phyloP scores from a whole-genome alignment of 106 monocot species.

The Allium sativum region DNA sequence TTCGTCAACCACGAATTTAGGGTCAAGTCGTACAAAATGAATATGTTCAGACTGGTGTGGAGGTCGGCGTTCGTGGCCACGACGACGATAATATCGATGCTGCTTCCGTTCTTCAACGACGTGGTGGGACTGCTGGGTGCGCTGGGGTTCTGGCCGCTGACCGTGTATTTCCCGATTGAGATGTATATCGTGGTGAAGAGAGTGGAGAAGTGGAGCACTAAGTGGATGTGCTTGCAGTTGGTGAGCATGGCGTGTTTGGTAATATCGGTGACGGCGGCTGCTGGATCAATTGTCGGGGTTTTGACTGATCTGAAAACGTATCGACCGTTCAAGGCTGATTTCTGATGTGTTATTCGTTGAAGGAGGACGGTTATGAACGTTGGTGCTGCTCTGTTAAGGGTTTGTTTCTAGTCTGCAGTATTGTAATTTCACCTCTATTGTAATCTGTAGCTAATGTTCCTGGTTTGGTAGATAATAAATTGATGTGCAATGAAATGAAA shows the following conservation, averaged over 20 bases:
- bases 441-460: too few species aligned
- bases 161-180: constrained; percentile 87
- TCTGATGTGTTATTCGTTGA: too few species aligned
- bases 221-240: constrained; percentile 69
- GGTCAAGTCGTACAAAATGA: constrained; percentile 21
- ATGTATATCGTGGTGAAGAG: constrained; percentile 73
- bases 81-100: constrained; percentile 79
- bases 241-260: constrained; percentile 64
- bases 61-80: constrained; percentile 49
- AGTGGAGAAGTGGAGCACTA: constrained; percentile 49
- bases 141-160: constrained; percentile 82
- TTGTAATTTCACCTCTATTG: too few species aligned
- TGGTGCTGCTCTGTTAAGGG: too few species aligned
- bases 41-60: constrained; percentile 69
- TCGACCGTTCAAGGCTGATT: constrained; percentile 33
- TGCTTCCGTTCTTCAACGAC: constrained; percentile 94
- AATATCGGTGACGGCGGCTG: constrained; percentile 46
- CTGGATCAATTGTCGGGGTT: constrained; percentile 71
- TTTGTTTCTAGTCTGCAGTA: too few species aligned
- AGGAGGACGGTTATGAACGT: too few species aligned
- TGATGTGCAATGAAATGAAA: too few species aligned
- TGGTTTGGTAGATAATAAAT: too few species aligned
- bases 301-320: constrained; percentile 50
- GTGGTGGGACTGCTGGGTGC: constrained; percentile 88
- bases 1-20: constrained; percentile 3